Evolutionary conservation across 140 eudicot genomes (phyloP).

Genomic region (Flaveria floridana): DNA sequence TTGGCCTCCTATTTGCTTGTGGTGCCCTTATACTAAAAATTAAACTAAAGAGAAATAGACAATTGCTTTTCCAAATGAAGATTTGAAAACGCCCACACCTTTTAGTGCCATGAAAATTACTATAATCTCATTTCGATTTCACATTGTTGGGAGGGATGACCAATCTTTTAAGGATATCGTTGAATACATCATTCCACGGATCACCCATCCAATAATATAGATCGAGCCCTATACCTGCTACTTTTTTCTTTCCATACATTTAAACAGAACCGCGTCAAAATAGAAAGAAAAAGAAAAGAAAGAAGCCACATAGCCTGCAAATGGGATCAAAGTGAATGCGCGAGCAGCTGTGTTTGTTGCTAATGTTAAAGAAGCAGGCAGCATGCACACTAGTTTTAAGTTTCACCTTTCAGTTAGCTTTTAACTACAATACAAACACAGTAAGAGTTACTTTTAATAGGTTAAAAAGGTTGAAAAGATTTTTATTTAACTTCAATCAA

Average conservation of each 20-base stretch:
- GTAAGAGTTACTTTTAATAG: not conserved
- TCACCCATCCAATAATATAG: not conserved
- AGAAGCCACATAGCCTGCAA: not conserved
- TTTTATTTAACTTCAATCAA: not conserved
- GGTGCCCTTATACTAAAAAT: not conserved
- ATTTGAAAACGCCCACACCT: not conserved
- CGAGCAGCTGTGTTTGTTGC: not conserved
- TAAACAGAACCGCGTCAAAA: not conserved
- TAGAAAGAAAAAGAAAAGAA: not conserved
- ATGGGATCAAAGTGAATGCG: too few species aligned
- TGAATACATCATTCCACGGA: too few species aligned
- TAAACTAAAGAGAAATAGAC: not conserved
- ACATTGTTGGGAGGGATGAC: not conserved
- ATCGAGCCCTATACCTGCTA: not conserved
- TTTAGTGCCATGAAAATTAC: not conserved
- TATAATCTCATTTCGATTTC: not conserved
- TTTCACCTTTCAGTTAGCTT: slow-evolving; percentile 3
- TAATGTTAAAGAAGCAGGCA: slow-evolving; percentile 16
- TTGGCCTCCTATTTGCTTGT: not conserved
- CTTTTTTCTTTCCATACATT: not conserved
- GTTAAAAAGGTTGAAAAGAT: not conserved
- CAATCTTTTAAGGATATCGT: not conserved
- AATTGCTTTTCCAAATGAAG: not conserved
- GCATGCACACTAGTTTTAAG: not conserved
- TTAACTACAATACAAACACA: not conserved